phyloP scores from a whole-genome alignment of 2,329 filamentous ascomycete species.

The Hortaea werneckii region DNA sequence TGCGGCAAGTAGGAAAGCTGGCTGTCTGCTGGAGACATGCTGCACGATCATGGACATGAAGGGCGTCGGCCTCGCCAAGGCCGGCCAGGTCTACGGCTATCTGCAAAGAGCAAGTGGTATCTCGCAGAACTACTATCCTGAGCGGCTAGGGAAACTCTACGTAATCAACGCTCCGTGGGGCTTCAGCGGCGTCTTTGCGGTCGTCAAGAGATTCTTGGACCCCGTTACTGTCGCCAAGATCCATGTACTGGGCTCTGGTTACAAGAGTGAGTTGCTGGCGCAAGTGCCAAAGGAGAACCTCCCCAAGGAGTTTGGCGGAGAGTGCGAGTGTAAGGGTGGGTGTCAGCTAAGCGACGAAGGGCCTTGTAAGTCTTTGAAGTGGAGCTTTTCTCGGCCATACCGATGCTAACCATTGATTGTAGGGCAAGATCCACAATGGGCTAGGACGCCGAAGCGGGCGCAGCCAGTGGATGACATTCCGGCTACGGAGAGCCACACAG shows the following conservation, averaged over 20 bases:
- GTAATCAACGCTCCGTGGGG: conserved; percentile 98
- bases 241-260: conserved; percentile 70
- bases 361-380: conserved; percentile 51
- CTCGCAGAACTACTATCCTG: conserved; percentile 98
- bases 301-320: conserved; percentile 74
- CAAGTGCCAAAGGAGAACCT: conserved; percentile 88
- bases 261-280: conserved; percentile 71
- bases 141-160: conserved; percentile 91
- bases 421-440: conserved; percentile 58
- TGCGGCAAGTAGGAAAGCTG: conserved; percentile 86
- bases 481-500: conserved; percentile 21
- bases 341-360: conserved; percentile 82
- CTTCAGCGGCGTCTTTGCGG: conserved; percentile 73
- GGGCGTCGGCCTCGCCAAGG: conserved; percentile 75
- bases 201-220: conserved; percentile 90
- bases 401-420: neutral
- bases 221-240: conserved; percentile 96
- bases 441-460: conserved; percentile 44
- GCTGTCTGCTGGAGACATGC: conserved; percentile 87
- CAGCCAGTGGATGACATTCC: conserved; percentile 22
- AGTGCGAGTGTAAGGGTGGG: conserved; percentile 69
- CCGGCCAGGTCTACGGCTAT: conserved; percentile 78
- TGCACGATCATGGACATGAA: conserved; percentile 98
- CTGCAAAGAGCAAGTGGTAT: conserved; percentile 75
- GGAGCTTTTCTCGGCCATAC: too few species aligned